Conservation (phyloP, 768 basidiomycete genomes). For the Tephrocybe sp. region DNA sequence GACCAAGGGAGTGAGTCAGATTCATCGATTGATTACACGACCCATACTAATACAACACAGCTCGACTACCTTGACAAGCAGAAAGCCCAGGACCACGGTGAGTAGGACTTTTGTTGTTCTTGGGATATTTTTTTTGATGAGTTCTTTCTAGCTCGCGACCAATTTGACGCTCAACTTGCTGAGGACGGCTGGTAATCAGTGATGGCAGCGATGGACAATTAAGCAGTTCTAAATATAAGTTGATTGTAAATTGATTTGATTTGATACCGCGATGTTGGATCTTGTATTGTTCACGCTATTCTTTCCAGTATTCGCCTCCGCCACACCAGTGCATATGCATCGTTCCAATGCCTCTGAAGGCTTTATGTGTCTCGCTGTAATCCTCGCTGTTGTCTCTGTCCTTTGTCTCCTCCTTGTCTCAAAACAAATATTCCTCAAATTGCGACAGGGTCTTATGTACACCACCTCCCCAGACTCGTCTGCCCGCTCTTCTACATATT, state of each 20-base stretch:
- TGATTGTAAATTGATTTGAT: no score
- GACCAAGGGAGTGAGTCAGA: slow-evolving; percentile 48
- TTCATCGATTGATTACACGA: neutral
- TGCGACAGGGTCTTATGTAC: slow-evolving; percentile 16
- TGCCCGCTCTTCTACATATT: slow-evolving; percentile 18
- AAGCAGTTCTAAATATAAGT: no score
- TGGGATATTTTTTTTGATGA: neutral
- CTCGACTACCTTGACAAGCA: slow-evolving; percentile 30
- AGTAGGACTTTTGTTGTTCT: neutral
- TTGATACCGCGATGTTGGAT: no score
- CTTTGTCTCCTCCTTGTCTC: slow-evolving; percentile 24
- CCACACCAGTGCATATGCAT: slow-evolving; percentile 14
- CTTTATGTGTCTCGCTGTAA: slow-evolving; percentile 25
- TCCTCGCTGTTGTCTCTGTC: slow-evolving; percentile 23
- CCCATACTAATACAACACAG: slow-evolving; percentile 26
- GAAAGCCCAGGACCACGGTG: slow-evolving; percentile 28
- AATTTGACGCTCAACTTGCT: neutral
- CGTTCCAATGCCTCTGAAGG: slow-evolving; percentile 14
- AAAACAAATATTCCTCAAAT: slow-evolving; percentile 29
- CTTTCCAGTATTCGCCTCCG: slow-evolving; percentile 1
- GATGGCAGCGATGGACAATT: no score
- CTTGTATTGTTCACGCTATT: no score
- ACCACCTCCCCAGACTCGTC: slow-evolving; percentile 13
- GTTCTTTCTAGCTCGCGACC: slow-evolving; percentile 6
- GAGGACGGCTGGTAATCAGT: no score